These are phyloP conservation scores for Malassezia vespertilionis DNA, from an alignment of 1,284 basidiomycete genomes.

Conservation along the genomic window DNA sequence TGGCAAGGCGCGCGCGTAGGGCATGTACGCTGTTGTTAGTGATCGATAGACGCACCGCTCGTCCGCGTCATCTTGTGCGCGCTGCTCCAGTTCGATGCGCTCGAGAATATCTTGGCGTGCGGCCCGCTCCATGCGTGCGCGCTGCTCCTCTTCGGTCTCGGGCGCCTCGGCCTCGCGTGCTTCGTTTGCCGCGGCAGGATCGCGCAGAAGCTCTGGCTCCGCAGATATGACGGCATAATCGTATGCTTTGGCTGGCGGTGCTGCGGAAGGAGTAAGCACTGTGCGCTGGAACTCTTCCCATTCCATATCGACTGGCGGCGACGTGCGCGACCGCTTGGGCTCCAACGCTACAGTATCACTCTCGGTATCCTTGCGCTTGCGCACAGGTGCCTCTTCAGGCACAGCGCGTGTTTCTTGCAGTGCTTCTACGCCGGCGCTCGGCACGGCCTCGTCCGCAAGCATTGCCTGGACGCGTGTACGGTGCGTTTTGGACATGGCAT, in stretches of 20 bases:
- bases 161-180: too few species aligned
- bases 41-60: constrained; percentile 25
- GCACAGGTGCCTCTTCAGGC: background rate
- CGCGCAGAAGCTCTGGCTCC: constrained; percentile 21
- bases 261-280: background rate
- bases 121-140: constrained; percentile 21
- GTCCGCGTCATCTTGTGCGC: constrained; percentile 32
- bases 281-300: constrained; percentile 35
- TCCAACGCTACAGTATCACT: background rate
- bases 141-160: constrained; percentile 13
- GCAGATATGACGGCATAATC: constrained; percentile 27
- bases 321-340: constrained; percentile 1
- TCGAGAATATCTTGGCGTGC: constrained; percentile 30
- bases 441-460: background rate
- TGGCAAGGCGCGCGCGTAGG: constrained; percentile 7
- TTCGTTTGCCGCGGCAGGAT: background rate
- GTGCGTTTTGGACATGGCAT: constrained; percentile 20
- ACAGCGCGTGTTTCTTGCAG: background rate
- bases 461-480: background rate
- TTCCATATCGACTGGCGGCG: constrained; percentile 20
- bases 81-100: constrained; percentile 34
- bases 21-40: background rate
- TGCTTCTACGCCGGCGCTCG: background rate
- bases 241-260: background rate
- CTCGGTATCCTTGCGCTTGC: constrained; percentile 9